phyloP scores from a whole-genome alignment of 768 basidiomycete genomes.

The Termitomyces sp. region DNA sequence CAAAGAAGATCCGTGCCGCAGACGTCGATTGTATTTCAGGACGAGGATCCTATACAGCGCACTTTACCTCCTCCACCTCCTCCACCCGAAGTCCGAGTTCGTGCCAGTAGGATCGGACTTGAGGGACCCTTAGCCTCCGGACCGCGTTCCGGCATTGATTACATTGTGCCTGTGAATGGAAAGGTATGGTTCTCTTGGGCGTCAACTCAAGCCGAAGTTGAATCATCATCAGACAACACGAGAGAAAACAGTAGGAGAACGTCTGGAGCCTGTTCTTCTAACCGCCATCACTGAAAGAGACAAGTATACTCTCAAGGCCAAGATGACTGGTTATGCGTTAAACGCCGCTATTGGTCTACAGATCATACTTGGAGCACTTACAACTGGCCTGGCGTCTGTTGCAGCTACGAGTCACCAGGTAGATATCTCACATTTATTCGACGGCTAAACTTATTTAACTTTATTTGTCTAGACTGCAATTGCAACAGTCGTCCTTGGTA shows the following conservation, averaged over 20 bases:
- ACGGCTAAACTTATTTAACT: not conserved
- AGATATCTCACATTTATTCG: constrained; percentile 11
- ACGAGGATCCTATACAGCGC: not conserved
- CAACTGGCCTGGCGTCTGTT: constrained; percentile 56
- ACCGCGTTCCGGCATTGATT: constrained; percentile 30
- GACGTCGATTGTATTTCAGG: constrained; percentile 2
- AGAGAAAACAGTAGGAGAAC: constrained; percentile 40
- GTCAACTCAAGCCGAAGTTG: not conserved
- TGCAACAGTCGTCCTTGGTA: constrained; percentile 32
- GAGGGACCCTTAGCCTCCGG: constrained; percentile 5
- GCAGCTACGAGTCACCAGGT: constrained; percentile 33
- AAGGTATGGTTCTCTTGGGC: constrained; percentile 14
- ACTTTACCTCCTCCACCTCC: constrained; percentile 13
- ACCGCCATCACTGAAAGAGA: constrained; percentile 39
- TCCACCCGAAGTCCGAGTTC: constrained; percentile 11
- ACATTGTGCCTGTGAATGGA: constrained; percentile 31
- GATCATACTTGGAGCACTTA: constrained; percentile 59
- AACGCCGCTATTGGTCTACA: constrained; percentile 57
- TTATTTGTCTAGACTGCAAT: constrained; percentile 25
- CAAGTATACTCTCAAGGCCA: constrained; percentile 43
- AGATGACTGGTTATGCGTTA: constrained; percentile 27
- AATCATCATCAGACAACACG: constrained; percentile 9
- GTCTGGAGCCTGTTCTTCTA: constrained; percentile 48
- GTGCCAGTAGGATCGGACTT: constrained; percentile 4
- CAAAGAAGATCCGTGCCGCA: constrained; percentile 1